phyloP scores from a whole-genome alignment of 371 early-diverging fungal genomes.

The Syncephalastrum racemosum region DNA sequence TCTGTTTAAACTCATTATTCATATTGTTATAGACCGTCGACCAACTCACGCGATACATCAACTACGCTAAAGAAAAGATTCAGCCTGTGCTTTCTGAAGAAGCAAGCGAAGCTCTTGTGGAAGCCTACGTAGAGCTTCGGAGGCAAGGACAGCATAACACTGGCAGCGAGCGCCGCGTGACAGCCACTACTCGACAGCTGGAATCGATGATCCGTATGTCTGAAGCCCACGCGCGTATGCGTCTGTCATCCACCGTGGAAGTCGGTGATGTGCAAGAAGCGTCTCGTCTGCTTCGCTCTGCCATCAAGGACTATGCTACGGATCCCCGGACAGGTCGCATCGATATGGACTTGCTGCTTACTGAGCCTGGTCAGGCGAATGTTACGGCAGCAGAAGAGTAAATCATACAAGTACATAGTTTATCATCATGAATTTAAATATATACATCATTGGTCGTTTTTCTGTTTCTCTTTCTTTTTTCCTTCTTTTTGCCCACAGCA shows the following conservation, averaged over 20 bases:
- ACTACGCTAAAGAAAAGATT: constrained; percentile 82
- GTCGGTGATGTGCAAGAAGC: constrained; percentile 85
- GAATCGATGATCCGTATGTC: constrained; percentile 99
- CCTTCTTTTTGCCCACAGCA: background rate
- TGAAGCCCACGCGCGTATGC: constrained; percentile 98
- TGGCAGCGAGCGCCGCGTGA: constrained; percentile 73
- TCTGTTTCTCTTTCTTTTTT: background rate
- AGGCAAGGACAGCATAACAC: constrained; percentile 70
- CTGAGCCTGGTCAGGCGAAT: too few species aligned
- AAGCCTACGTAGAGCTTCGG: constrained; percentile 90
- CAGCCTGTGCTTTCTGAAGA: constrained; percentile 86
- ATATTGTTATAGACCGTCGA: constrained; percentile 64
- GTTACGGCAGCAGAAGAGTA: too few species aligned
- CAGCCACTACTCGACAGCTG: constrained; percentile 98
- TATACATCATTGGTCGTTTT: background rate
- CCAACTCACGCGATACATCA: constrained; percentile 86
- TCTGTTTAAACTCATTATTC: constrained; percentile 12
- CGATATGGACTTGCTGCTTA: constrained; percentile 85
- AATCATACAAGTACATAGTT: too few species aligned
- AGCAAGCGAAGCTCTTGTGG: constrained; percentile 75
- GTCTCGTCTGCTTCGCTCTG: constrained; percentile 84
- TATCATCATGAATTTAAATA: too few species aligned
- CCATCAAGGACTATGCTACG: constrained; percentile 94
- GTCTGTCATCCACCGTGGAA: constrained; percentile 73
- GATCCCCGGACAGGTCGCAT: constrained; percentile 98